Base-by-base conservation (phyloP, 176 grass and related monocot species). In the Coix lacrymajobi region DNA sequence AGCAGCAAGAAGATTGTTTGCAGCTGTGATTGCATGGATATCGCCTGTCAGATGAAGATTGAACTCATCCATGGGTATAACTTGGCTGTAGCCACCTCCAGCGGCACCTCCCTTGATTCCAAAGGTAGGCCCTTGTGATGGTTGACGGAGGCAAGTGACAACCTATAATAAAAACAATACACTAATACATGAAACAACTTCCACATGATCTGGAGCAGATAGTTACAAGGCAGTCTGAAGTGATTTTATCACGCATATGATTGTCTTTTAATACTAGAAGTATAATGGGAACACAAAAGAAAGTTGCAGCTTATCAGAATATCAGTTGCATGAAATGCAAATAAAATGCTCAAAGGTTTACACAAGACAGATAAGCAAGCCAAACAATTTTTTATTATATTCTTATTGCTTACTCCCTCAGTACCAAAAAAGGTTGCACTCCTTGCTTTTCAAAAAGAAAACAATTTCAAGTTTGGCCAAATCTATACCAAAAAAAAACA, bases 31-130 rank as follows among this genome's bases (percentile, higher is more conserved):
- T 72, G 96, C 96, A 82, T 96, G 96, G 57, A 99, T 99, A 78
- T 99, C 93, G 73, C 96, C 96, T 10, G 96, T 96, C 57, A 99
- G 74, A 89, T 96, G 96, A 81, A 96, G 96, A 80, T 99, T 99
- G 85, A 99, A 99, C 73, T 99, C 96, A 85, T 99, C 93, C 96
- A 99, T 99, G 38, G 93, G 96, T 77, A 99, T 96, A 58, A 99
- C 96, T 88, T 99, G 96, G 87, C 96, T 99, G 85, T 99, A 99
- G 29, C 96, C 96, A 52, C 96, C 96, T 77, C 96, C 96, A 85
- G 96, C 93, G 82, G 96, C 96, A 72, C 96, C 96, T 26, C 93
- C 96, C 83, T 99, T 99, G 45, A 96, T 99, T 75, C 96, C 96
- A 82, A 99, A 99, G 28, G 96, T 99, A 36, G 93, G 96, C 11